These are phyloP conservation scores for Boletus pseudopeckii DNA, from an alignment of 768 basidiomycete species.

Conservation along the genomic window DNA sequence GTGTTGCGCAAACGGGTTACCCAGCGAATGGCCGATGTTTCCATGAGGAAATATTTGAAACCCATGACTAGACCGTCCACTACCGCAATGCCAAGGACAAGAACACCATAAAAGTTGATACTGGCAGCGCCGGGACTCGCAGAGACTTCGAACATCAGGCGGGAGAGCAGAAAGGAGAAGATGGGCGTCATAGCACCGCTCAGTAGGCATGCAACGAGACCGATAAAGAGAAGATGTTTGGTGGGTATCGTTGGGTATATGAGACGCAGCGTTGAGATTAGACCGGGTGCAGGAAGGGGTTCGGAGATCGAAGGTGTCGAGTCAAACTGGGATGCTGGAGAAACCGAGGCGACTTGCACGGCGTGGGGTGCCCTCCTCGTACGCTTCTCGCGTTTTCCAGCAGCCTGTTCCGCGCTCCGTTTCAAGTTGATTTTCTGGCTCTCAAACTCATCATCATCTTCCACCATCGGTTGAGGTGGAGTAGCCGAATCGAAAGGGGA, in stretches of 20 bases:
- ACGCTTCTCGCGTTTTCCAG: conserved; percentile 33
- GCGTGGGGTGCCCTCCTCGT: conserved; percentile 9
- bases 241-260: conserved; percentile 71
- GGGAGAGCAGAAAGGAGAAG: conserved; percentile 87
- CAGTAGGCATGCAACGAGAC: conserved; percentile 62
- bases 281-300: conserved; percentile 13
- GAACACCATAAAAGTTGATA: conserved; percentile 69
- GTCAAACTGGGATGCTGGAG: conserved; percentile 6
- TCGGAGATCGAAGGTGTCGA: background rate
- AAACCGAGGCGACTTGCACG: background rate
- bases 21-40: conserved; percentile 73
- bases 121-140: conserved; percentile 60
- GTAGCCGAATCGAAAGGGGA: conserved; percentile 13
- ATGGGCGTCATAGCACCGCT: conserved; percentile 87
- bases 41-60: conserved; percentile 78
- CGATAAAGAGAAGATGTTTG: conserved; percentile 67
- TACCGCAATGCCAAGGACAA: conserved; percentile 71
- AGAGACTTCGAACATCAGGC: conserved; percentile 73
- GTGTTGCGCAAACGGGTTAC: conserved; percentile 56
- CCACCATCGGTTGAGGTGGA: conserved; percentile 22
- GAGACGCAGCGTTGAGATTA: conserved; percentile 43
- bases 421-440: conserved; percentile 44
- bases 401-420: conserved; percentile 38
- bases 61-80: conserved; percentile 74
- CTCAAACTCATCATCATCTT: conserved; percentile 41